These are phyloP conservation scores for Phyllosticta paracitricarpa DNA, from an alignment of 2,329 filamentous ascomycete genomes.

Conservation along the genomic window DNA sequence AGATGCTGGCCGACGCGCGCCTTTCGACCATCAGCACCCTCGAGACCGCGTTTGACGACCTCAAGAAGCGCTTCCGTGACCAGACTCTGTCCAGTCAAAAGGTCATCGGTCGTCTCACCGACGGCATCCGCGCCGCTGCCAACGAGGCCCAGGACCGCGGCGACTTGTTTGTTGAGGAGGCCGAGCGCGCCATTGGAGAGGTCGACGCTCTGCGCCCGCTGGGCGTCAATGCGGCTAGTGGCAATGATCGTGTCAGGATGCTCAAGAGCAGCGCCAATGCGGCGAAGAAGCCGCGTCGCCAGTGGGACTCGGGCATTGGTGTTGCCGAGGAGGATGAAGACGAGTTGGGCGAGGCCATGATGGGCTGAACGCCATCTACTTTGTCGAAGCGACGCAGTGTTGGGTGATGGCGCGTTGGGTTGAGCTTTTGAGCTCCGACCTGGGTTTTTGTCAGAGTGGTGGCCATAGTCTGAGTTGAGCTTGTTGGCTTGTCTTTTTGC, in stretches of 20 bases:
- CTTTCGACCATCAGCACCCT: conserved; percentile 23
- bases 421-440: not conserved
- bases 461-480: too few relatives aligned
- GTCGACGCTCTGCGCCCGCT: conserved; percentile 25
- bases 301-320: conserved; percentile 26
- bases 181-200: conserved; percentile 14
- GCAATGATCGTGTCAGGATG: conserved; percentile 23
- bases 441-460: too few relatives aligned
- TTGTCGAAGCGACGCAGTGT: not conserved
- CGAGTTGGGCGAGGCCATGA: conserved; percentile 10
- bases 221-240: conserved; percentile 23
- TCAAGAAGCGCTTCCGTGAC: conserved; percentile 23
- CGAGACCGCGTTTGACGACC: conserved; percentile 20
- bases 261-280: conserved; percentile 19
- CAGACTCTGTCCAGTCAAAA: conserved; percentile 20
- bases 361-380: not conserved
- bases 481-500: too few relatives aligned
- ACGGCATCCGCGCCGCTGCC: conserved; percentile 20
- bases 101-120: conserved; percentile 23
- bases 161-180: not conserved
- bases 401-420: not conserved
- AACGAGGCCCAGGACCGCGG: conserved; percentile 18
- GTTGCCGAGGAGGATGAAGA: conserved; percentile 18
- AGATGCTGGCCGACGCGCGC: conserved; percentile 23
- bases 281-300: conserved; percentile 14